Base-by-base conservation (phyloP, 768 basidiomycete species). In the Auricularia sp. region DNA sequence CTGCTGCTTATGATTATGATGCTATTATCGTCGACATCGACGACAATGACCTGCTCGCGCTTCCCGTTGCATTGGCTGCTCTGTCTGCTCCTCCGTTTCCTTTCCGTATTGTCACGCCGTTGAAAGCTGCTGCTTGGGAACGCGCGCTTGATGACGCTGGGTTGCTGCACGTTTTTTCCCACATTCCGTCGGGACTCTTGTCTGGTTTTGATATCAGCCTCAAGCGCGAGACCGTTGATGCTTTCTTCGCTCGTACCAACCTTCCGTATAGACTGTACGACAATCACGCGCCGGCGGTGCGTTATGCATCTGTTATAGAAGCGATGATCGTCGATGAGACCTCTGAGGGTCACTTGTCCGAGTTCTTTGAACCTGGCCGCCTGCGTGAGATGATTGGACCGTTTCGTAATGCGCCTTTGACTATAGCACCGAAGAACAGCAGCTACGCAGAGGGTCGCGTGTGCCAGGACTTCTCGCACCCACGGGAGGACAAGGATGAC, bases 381-480 rank as follows among this genome's bases (percentile, higher is more conserved):
- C 58, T 71, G 11, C 71, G 74, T 29, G 18, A 8, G 5, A 68
- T 75, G n/a, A 68, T 76, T 16, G 73, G 74, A 3, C 69, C 63
- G 10, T 77, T 75, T 62, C 66, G 70, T 33, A 69, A 67, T 10
- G 72, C 74, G 0, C 75, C 75, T 0, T 67, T 76, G n/a, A 70
- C 70, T 29, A 69, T 73, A 0, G 67, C 73, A 14, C 68, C 68
- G 3, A 70, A 74, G 16, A 16, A 51, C 16, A 3, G 47, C 47
- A 16, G 18, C 16, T 51, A 11, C 21, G 7, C 47, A 1, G 18
- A 44, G 11, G 58, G 58, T 33, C 58, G 64, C 11, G 51, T 64
- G 21, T 43, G 58, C 21, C 78, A 80, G 39, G 75, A 78, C 53
- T 66, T 76, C 2, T 78, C 76, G 0, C 77, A 64, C 62, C 76